Base-by-base conservation (phyloP, 2,329 filamentous ascomycete species). In the Thelonectria rubi region DNA sequence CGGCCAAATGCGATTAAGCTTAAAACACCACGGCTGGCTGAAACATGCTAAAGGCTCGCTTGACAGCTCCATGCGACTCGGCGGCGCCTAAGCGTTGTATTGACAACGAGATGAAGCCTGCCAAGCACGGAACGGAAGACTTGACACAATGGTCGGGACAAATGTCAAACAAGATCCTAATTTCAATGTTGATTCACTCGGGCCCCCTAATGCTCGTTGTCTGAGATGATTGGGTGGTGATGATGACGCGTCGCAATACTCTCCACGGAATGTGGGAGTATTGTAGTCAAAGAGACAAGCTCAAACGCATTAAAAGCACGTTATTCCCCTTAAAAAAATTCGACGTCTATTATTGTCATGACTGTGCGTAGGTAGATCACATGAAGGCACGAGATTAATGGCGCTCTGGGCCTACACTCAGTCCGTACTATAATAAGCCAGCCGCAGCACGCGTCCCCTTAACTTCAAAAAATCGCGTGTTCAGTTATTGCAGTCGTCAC, bases 41-140 rank as follows among this genome's bases (percentile, higher is more conserved):
- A 51, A 39, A 51, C 49, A n/a, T 21, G 32, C 49, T 37, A 51
- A 40, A 20, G 4, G 32, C 14, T n/a, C 34, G 8, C 14, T 40
- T 26, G 32, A 26, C 34, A 42, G 34, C 34, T 39, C 14, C 8
- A 24, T 20, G 34, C 11, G 21, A 51, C 49, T 37, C 34, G 17
- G 18, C 17, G 11, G 34, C 34, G 34, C 12, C 34, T 37, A 37
- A 40, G 18, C 49, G 49, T 40, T 21, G 49, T 21, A 34, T 17
- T 50, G 50, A 24, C 50, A 9, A n/a, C 21, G 21, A 12, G 39
- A 40, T 43, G 39, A 26, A 40, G 50, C n/a, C 30, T 43, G 50
- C 50, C 50, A 53, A 53, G 50, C 50, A n/a, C 39, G 39, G 24
- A 20, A 17, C 24, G 11, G 17, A 37, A 5, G 15, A 10, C 14